phyloP scores from a whole-genome alignment of 441 rosid genomes.

The Croton setiger region DNA sequence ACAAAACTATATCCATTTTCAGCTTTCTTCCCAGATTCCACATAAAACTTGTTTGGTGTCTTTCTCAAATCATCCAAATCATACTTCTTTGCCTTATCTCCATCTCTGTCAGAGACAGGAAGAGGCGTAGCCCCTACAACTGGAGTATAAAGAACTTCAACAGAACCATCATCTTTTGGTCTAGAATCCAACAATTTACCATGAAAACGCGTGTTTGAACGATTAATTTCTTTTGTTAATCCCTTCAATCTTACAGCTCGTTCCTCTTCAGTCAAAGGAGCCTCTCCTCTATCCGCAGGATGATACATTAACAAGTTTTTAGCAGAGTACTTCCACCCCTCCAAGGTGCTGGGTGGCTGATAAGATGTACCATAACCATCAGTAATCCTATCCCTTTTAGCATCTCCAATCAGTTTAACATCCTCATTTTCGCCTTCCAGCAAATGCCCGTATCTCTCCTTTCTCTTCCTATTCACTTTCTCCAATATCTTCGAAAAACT shows the following conservation, averaged over 20 bases:
- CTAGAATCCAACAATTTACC: slow-evolving; percentile 83
- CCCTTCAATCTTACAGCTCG: slow-evolving; percentile 56
- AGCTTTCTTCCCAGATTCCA: slow-evolving; percentile 68
- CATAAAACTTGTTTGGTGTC: slow-evolving; percentile 75
- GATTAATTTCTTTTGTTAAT: slow-evolving; percentile 68
- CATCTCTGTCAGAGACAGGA: slow-evolving; percentile 56
- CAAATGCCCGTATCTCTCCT: slow-evolving; percentile 61
- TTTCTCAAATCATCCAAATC: slow-evolving; percentile 90
- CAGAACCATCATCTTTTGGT: slow-evolving; percentile 67
- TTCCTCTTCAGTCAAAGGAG: slow-evolving; percentile 74
- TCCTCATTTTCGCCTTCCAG: slow-evolving; percentile 54
- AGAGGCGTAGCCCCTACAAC: slow-evolving; percentile 70
- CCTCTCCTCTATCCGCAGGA: slow-evolving; percentile 89
- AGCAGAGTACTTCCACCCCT: slow-evolving; percentile 82
- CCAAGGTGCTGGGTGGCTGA: slow-evolving; percentile 84
- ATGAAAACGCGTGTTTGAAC: slow-evolving; percentile 71
- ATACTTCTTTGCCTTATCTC: slow-evolving; percentile 74
- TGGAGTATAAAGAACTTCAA: slow-evolving; percentile 83
- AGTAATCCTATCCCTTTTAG: slow-evolving; percentile 67
- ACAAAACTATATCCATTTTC: slow-evolving; percentile 90
- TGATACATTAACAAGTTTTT: slow-evolving; percentile 96
- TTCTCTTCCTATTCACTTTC: slow-evolving; percentile 85
- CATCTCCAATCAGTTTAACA: slow-evolving; percentile 51
- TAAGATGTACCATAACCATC: slow-evolving; percentile 95
- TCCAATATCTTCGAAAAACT: slow-evolving; percentile 82